Percentiles rank a stretch among this genome's conserved stretches.
Conservation (phyloP, 805 yeast species). For the Zygosaccharomyces siamensis region DNA sequence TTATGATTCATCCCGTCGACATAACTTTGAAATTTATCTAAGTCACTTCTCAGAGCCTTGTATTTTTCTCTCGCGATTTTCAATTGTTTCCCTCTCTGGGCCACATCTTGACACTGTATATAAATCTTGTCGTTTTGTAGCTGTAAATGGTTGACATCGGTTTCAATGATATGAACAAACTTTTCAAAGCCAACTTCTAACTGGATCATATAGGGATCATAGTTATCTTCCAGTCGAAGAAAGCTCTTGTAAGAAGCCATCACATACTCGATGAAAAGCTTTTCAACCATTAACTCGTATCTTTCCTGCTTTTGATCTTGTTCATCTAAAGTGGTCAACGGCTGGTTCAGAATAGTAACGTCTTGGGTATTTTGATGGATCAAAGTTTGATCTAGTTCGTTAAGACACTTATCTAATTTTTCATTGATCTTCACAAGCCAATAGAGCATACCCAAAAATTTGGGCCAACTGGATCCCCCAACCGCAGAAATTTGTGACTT, state of each 20-base stretch:
- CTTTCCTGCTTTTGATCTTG: conserved; percentile 32
- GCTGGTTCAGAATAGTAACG: conserved; percentile 25
- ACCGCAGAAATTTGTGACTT: conserved; percentile 86
- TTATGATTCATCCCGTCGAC: conserved; percentile 62
- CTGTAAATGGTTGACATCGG: conserved; percentile 42
- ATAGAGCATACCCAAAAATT: conserved; percentile 72
- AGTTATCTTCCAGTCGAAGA: conserved; percentile 61
- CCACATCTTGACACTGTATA: conserved; percentile 38
- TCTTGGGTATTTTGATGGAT: conserved; percentile 31
- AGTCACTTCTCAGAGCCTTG: conserved; percentile 63
- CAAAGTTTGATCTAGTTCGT: conserved; percentile 22
- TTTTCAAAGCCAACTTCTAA: conserved; percentile 52
- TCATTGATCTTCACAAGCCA: conserved; percentile 66
- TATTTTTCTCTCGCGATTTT: conserved; percentile 52
- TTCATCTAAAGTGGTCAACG: conserved; percentile 26
- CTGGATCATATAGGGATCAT: conserved; percentile 47
- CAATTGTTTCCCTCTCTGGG: conserved; percentile 44
- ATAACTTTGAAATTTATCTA: conserved; percentile 65
- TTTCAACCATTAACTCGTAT: conserved; percentile 37
- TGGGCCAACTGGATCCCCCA: conserved; percentile 86
- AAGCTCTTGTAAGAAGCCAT: conserved; percentile 63
- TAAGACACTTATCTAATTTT: conserved; percentile 36
- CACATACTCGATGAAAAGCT: conserved; percentile 54
- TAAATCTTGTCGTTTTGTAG: conserved; percentile 40
- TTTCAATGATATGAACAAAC: conserved; percentile 46